Percentiles rank a stretch among this genome's conserved stretches.
These are phyloP conservation scores for Biscogniauxia sp. DNA, from an alignment of 2,329 filamentous ascomycete species.

Conservation along the genomic window DNA sequence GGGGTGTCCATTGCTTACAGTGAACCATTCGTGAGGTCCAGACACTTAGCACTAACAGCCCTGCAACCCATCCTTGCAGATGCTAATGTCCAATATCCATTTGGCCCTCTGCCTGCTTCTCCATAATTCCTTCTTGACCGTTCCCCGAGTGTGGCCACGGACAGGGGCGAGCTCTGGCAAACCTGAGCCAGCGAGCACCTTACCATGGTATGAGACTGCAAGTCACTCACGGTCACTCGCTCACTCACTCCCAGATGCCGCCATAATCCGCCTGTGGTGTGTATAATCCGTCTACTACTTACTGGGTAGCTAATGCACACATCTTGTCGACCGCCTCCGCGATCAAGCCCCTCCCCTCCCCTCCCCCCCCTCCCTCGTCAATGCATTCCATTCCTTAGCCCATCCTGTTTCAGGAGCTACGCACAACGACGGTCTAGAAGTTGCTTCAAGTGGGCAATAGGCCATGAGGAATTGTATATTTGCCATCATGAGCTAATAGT, in stretches of 20 bases:
- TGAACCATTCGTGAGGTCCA: constrained; percentile 4
- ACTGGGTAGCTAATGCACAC: too few relatives aligned
- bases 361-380: too few relatives aligned
- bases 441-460: constrained; percentile 3
- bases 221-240: background rate
- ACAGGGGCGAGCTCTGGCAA: background rate
- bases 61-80: constrained; percentile 26
- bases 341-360: background rate
- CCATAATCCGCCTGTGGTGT: background rate
- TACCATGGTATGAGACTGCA: background rate
- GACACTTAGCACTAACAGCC: constrained; percentile 16
- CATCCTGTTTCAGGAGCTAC: background rate
- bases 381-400: background rate
- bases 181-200: background rate
- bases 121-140: background rate
- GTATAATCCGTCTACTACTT: background rate
- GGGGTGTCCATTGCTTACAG: constrained; percentile 8
- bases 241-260: background rate
- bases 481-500: constrained; percentile 9
- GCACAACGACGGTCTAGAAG: background rate
- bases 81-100: constrained; percentile 7
- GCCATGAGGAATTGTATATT: background rate
- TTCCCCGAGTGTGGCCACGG: background rate
- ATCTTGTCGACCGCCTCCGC: background rate
- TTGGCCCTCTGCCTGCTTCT: constrained; percentile 7